These are phyloP conservation scores for Bolboschoenoplectus hybrid DNA, from an alignment of 202 grass and related monocot genomes.

Conservation along the genomic window DNA sequence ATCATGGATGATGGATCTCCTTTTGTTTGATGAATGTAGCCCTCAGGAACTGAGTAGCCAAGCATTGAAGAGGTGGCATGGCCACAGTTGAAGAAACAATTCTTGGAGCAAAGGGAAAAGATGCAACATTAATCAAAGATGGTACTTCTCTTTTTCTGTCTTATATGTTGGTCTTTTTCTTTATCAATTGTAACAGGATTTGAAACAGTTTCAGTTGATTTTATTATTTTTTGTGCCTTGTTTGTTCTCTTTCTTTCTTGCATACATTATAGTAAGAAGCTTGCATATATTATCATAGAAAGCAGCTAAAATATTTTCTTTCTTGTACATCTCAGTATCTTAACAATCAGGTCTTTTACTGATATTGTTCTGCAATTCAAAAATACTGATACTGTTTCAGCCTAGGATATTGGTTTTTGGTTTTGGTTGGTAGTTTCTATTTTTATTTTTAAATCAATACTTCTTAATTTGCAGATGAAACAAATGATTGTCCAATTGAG, in stretches of 20 bases:
- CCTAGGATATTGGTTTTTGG: background rate
- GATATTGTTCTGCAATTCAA: too few species aligned
- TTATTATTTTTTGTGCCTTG: background rate
- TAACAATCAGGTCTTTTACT: too few species aligned
- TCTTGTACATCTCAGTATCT: too few species aligned
- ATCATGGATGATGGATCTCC: too few species aligned
- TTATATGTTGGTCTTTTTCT: background rate
- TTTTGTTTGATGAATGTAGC: slow-evolving; percentile 3
- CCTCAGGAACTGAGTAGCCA: background rate
- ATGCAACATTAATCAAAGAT: slow-evolving; percentile 2
- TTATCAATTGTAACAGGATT: slow-evolving; percentile 1
- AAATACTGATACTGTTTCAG: background rate
- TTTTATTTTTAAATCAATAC: background rate
- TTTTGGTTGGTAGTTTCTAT: background rate
- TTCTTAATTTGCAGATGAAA: slow-evolving; percentile 45
- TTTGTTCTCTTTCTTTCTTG: background rate
- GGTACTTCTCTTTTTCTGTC: background rate
- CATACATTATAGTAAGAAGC: background rate
- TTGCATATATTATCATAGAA: background rate
- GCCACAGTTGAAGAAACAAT: slow-evolving; percentile 4
- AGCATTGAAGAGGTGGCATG: slow-evolving; percentile 12
- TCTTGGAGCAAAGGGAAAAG: background rate
- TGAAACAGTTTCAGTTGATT: background rate
- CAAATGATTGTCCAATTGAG: slow-evolving; percentile 74
- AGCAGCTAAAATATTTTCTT: background rate